Base-by-base conservation (phyloP, 352 stramenopile genomes). In the Globisporangium middletonii region DNA sequence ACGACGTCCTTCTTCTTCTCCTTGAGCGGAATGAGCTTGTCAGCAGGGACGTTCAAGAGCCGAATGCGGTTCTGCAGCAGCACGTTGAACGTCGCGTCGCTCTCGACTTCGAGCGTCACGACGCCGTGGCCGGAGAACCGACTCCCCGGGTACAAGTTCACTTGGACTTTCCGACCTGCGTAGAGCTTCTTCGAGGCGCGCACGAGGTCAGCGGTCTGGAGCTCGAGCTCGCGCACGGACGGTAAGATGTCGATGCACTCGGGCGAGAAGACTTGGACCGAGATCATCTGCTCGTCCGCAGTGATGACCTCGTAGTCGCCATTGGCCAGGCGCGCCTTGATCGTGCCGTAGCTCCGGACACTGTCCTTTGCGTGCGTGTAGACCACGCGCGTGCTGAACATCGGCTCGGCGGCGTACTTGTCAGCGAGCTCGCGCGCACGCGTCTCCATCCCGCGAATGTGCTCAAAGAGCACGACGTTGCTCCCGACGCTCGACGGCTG, bases 81-180 rank as follows among this genome's bases (percentile, higher is more conserved):
- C 27, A 92, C 70, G 46, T 88, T 64, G 63, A 77, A 91, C 53
- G 63, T 64, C 18, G 65, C 54, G 57, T 72, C 33, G 47, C 62
- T 42, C 9, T 75, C 67, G 9, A 68, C 49, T 50, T 81, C 81
- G 27, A 85, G 38, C 11, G 78, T 89, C 57, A 92, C 81, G 1
- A 88, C 60, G 0, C 79, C 82, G 16, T 61, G 69, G 5, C 79
- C 79, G 0, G 68, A 85, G 57, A 92, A 89, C 5, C 74, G 75
- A n/a, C 68, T 89, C 7, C 79, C 79, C 0, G 77, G 77, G 59
- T 92, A 88, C 51, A 92, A 41, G 47, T 79, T 86, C 51, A 89
- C 77, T 46, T 89, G 72, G 27, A 92, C 77, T 47, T 84, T 87
- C 38, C 80, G 72, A 3, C 82, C 82, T 4, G 72, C 79, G 62